These are phyloP conservation scores for Naganishia antarctica DNA, from an alignment of 768 basidiomycete species.

Conservation along the genomic window DNA sequence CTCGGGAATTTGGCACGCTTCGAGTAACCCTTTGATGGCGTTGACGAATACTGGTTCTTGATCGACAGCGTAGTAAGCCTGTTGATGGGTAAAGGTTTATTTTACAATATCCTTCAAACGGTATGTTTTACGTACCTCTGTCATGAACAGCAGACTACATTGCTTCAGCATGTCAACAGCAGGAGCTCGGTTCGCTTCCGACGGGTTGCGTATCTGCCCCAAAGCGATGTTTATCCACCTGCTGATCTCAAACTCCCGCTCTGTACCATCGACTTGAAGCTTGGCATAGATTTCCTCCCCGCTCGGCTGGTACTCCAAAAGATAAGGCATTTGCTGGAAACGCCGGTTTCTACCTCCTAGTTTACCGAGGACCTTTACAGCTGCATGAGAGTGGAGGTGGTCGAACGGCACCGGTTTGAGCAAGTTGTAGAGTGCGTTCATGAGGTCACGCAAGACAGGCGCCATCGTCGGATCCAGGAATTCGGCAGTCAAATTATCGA, in stretches of 20 bases:
- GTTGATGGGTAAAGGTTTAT: too few relatives aligned
- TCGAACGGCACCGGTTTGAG: slow-evolving; percentile 79
- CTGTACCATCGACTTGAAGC: slow-evolving; percentile 20
- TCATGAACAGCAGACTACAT: slow-evolving; percentile 23
- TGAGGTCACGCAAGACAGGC: slow-evolving; percentile 84
- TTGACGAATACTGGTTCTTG: slow-evolving; percentile 67
- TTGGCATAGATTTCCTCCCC: slow-evolving; percentile 18
- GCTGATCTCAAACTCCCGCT: slow-evolving; percentile 21
- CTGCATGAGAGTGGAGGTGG: slow-evolving; percentile 85
- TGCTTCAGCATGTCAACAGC: slow-evolving; percentile 24
- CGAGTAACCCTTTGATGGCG: slow-evolving; percentile 71
- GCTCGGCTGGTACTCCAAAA: slow-evolving; percentile 65
- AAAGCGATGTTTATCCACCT: slow-evolving; percentile 20
- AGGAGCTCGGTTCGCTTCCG: slow-evolving; percentile 17
- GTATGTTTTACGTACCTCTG: slow-evolving; percentile 2
- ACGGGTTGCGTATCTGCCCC: slow-evolving; percentile 15
- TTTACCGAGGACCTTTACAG: slow-evolving; percentile 93
- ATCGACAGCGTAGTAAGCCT: slow-evolving; percentile 56
- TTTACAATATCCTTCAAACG: too few relatives aligned
- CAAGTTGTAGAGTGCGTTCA: slow-evolving; percentile 87
- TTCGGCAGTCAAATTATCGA: slow-evolving; percentile 95
- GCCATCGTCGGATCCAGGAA: slow-evolving; percentile 94
- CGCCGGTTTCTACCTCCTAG: slow-evolving; percentile 89
- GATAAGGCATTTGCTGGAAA: slow-evolving; percentile 72
- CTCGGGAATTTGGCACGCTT: slow-evolving; percentile 66